Base-by-base conservation (phyloP, 306 rosid genomes). In the Morella rubra region DNA sequence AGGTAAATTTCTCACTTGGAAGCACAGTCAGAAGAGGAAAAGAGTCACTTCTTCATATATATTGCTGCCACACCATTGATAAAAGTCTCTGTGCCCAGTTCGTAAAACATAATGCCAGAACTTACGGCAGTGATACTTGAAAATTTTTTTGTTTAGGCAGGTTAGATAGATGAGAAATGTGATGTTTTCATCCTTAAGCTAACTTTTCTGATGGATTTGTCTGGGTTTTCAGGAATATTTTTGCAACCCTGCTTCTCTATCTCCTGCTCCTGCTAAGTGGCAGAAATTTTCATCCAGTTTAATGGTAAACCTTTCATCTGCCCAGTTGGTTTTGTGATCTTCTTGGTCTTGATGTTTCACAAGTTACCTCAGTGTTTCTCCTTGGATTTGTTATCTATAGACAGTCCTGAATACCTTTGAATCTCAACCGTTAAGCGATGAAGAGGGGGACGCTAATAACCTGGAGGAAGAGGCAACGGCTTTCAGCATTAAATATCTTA, bases 401-500 rank as follows among this genome's bases (percentile, higher is more conserved):
- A 91, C 90, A 73, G 94, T 94, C 58, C 64, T 94, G 78, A 86
- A 84, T 87, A 91, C 96, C 62, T 94, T 94, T 78, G 98, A 94
- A 81, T 92, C 98, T 3, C 98, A 94, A 89, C 98, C 98, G 71
- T 80, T 94, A 83, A 89, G 93, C 73, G 98, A 94, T 79, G 98
- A 91, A 90, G 97, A 83, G 79, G 98, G 98, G 49, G 91, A 91
- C 56, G 98, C 98, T 73, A 90, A 91, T 85, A 86, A 74, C 84
- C 87, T 91, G 90, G 97, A 91, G 88, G 98, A 89, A 78, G 94
- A 93, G 79, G 85, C 93, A 10, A 87, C 92, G 47, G 89, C 81
- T 90, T 94, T 94, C 81, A 94, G 98, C 83, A 94, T 94, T 79
- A 94, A 94, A 84, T 94, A 94, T 90, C 98, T 94, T 65, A 94